phyloP scores from a whole-genome alignment of 2,329 filamentous ascomycete species.

The Falciphora oryzae region DNA sequence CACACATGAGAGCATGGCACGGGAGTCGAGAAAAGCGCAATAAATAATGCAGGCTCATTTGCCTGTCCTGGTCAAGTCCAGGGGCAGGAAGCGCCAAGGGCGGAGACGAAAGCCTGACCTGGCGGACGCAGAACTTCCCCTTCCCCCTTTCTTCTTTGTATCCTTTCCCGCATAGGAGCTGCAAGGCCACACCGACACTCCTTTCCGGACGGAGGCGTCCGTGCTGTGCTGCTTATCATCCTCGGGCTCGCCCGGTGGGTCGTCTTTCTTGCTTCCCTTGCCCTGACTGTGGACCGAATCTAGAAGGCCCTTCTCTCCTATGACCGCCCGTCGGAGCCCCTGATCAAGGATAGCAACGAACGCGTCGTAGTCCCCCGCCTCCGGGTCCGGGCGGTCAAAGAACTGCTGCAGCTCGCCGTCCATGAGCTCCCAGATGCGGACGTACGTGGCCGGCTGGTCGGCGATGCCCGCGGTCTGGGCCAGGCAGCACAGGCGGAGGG shows the following conservation, averaged over 20 bases:
- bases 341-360: neutral
- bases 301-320: neutral
- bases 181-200: slow-evolving; percentile 31
- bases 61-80: slow-evolving; percentile 61
- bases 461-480: slow-evolving; percentile 58
- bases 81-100: slow-evolving; percentile 57
- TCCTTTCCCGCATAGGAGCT: slow-evolving; percentile 48
- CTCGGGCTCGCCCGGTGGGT: slow-evolving; percentile 22
- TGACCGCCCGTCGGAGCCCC: neutral
- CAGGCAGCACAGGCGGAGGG: slow-evolving; percentile 23
- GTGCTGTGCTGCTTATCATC: slow-evolving; percentile 57
- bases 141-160: slow-evolving; percentile 40
- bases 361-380: neutral
- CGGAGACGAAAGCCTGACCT: slow-evolving; percentile 36
- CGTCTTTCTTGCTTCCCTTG: slow-evolving; percentile 60
- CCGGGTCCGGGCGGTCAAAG: neutral
- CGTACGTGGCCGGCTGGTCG: slow-evolving; percentile 55
- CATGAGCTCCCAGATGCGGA: slow-evolving; percentile 32
- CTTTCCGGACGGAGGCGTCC: slow-evolving; percentile 67
- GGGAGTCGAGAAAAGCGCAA: too few species aligned
- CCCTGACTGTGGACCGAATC: neutral
- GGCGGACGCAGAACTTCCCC: slow-evolving; percentile 39
- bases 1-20: too few species aligned
- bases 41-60: slow-evolving; percentile 52
- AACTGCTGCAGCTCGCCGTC: slow-evolving; percentile 6